Evolutionary conservation across 345 rosid genomes (phyloP).

Genomic region (Laguncularia racemosa): DNA sequence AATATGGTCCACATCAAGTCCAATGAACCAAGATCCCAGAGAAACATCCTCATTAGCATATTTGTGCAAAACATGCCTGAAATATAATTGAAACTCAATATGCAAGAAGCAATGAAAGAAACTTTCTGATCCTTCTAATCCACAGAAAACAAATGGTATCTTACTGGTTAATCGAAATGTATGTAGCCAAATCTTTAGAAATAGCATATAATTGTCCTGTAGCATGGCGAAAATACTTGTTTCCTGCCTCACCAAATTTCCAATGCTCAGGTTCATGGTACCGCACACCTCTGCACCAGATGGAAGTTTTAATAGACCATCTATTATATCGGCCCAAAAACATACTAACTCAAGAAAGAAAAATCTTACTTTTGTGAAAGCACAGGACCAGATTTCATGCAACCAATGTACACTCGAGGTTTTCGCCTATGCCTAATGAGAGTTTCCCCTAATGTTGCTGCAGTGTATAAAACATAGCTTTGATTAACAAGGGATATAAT

Average conservation of each 20-base stretch:
- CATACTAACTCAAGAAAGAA: neutral
- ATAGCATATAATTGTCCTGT: slow-evolving; percentile 93
- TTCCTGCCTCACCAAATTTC: slow-evolving; percentile 94
- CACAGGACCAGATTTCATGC: slow-evolving; percentile 99
- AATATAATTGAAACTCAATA: slow-evolving; percentile 4
- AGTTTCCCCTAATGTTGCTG: slow-evolving; percentile 94
- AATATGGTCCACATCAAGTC: slow-evolving; percentile 84
- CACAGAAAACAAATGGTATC: slow-evolving; percentile 14
- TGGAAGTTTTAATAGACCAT: neutral
- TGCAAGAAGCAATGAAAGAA: slow-evolving; percentile 1
- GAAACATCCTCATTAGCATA: slow-evolving; percentile 98
- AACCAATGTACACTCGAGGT: slow-evolving; percentile 73
- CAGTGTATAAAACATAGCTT: slow-evolving; percentile 8
- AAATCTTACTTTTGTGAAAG: slow-evolving; percentile 71
- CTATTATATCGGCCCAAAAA: slow-evolving; percentile 2
- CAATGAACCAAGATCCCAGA: slow-evolving; percentile 95
- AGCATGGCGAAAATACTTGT: slow-evolving; percentile 95
- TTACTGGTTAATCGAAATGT: slow-evolving; percentile 92
- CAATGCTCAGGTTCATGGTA: slow-evolving; percentile 96
- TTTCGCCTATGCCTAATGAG: slow-evolving; percentile 75
- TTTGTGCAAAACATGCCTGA: slow-evolving; percentile 91
- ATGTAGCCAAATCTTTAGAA: slow-evolving; percentile 90
- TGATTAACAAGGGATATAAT: neutral
- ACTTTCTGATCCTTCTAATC: slow-evolving; percentile 1
- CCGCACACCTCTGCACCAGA: slow-evolving; percentile 74